Evolutionary conservation across 1,284 basidiomycete species (phyloP).

Genomic region (Cryptococcus neoformans): DNA sequence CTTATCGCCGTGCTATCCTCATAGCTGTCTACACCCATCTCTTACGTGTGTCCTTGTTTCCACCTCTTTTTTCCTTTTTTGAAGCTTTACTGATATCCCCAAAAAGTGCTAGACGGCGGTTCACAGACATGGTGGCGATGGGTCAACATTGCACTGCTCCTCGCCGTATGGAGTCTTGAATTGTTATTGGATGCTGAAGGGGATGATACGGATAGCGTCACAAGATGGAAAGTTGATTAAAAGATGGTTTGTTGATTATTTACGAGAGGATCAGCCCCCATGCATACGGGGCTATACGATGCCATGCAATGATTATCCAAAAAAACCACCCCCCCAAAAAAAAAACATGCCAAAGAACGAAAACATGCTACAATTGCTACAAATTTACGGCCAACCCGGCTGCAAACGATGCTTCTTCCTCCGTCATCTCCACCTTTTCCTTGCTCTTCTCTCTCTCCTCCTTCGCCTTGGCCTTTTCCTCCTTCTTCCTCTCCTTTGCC

Average conservation of each 20-base stretch:
- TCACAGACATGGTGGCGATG: conserved; percentile 51
- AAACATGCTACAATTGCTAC: background rate
- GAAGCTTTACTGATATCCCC: too few species aligned
- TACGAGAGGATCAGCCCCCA: background rate
- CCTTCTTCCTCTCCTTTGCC: conserved; percentile 9
- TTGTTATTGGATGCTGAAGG: conserved; percentile 46
- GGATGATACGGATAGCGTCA: conserved; percentile 44
- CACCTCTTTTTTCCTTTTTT: background rate
- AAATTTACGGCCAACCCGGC: background rate
- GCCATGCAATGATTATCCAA: background rate
- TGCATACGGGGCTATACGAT: background rate
- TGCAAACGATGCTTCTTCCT: background rate
- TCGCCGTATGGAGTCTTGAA: conserved; percentile 49
- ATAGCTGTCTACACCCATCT: conserved; percentile 51
- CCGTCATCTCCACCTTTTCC: background rate
- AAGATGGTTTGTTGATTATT: too few species aligned
- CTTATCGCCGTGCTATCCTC: conserved; percentile 48
- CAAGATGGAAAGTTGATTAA: conserved; percentile 46
- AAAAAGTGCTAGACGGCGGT: conserved; percentile 47
- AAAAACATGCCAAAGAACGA: background rate
- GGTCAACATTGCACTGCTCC: conserved; percentile 48
- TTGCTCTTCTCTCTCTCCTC: conserved; percentile 4
- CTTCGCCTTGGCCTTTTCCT: conserved; percentile 4
- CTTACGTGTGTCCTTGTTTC: conserved; percentile 31
- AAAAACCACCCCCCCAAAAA: background rate